phyloP scores from a whole-genome alignment of 1,284 basidiomycete genomes.

The Lentinula novae-zelandiae region DNA sequence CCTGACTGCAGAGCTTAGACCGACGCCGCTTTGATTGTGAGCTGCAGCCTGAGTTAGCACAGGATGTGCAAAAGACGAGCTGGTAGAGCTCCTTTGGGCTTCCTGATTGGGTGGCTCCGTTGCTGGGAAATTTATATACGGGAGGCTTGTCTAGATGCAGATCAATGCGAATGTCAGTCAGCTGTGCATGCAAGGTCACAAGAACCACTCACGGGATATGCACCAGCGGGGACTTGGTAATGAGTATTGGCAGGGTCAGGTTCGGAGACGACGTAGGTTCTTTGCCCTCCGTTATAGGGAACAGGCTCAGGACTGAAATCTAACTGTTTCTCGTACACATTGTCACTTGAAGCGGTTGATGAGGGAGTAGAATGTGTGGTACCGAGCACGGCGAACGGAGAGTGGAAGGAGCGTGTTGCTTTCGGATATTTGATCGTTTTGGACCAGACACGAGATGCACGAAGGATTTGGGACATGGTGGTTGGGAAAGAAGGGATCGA shows the following conservation, averaged over 20 bases:
- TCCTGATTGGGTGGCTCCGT: constrained; percentile 35
- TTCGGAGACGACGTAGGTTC: constrained; percentile 28
- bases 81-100: constrained; percentile 40
- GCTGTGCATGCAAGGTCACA: background rate
- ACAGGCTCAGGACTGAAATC: constrained; percentile 46
- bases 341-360: constrained; percentile 17
- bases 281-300: constrained; percentile 7
- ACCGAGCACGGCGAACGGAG: constrained; percentile 52
- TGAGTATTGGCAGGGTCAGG: constrained; percentile 8
- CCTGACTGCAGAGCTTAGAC: constrained; percentile 43
- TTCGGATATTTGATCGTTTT: background rate
- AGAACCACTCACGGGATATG: constrained; percentile 9
- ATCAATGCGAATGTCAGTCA: background rate
- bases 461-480: background rate
- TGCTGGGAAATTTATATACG: constrained; percentile 43
- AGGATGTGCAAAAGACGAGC: constrained; percentile 39
- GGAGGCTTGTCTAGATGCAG: constrained; percentile 13
- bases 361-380: constrained; percentile 29
- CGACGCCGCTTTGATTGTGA: constrained; percentile 40
- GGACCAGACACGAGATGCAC: constrained; percentile 4
- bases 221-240: constrained; percentile 13
- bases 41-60: constrained; percentile 36
- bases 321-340: constrained; percentile 52
- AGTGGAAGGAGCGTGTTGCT: constrained; percentile 47
- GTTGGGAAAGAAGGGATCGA: background rate